These are phyloP conservation scores for Cymodocea nodosa DNA, from an alignment of 116 monocot species.

Conservation along the genomic window DNA sequence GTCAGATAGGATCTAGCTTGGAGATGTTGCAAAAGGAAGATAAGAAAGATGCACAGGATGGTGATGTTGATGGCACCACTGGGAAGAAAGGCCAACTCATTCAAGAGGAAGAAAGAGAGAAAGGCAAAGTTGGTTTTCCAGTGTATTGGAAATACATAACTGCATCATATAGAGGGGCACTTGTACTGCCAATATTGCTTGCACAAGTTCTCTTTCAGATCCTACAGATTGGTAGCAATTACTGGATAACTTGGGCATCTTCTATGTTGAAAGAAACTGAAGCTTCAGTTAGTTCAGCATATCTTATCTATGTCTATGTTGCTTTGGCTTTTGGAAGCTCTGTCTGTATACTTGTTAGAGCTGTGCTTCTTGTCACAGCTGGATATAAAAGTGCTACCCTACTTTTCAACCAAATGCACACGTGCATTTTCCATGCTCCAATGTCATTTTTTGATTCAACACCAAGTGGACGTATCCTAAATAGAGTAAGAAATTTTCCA, in stretches of 20 bases:
- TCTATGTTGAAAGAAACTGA: conserved; percentile 10
- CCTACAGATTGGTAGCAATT: conserved; percentile 24
- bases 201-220: conserved; percentile 24
- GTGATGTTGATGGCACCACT: conserved; percentile 1
- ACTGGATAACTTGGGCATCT: conserved; percentile 35
- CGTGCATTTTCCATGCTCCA: conserved; percentile 39
- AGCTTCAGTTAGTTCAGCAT: conserved; percentile 7
- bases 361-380: conserved; percentile 18
- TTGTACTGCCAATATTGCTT: conserved; percentile 19
- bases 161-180: conserved; percentile 18
- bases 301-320: conserved; percentile 27
- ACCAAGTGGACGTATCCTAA: conserved; percentile 72
- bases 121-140: conserved; percentile 31
- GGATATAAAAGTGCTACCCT: conserved; percentile 31
- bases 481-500: conserved; percentile 32
- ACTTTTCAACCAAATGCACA: conserved; percentile 35
- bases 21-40: background rate
- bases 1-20: background rate
- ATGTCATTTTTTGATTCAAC: conserved; percentile 62
- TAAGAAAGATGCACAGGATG: background rate
- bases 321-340: conserved; percentile 24
- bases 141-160: conserved; percentile 33
- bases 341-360: conserved; percentile 21
- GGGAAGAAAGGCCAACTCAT: conserved; percentile 24
- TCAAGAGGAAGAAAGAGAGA: conserved; percentile 47